phyloP scores from a whole-genome alignment of 306 rosid genomes.

The Alnus glutinosa region DNA sequence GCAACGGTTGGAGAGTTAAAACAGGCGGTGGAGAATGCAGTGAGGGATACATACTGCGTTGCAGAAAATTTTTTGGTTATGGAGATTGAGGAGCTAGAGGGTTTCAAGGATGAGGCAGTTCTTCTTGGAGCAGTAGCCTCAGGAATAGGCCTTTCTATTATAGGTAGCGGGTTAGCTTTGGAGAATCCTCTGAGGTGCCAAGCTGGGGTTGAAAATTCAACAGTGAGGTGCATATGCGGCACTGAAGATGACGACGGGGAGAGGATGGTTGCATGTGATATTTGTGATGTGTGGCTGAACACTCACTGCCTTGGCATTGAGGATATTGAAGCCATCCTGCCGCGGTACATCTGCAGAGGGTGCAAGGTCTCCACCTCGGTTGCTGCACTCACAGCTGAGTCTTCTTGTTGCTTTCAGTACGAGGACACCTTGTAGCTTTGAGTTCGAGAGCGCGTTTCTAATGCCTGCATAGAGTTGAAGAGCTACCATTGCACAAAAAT shows the following conservation, averaged over 20 bases:
- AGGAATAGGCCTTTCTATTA: constrained; percentile 55
- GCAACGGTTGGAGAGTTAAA: constrained; percentile 76
- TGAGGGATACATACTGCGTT: constrained; percentile 80
- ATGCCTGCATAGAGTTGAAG: too few species aligned
- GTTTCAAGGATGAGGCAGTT: constrained; percentile 46
- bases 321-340: constrained; percentile 63
- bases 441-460: too few species aligned
- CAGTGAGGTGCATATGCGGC: constrained; percentile 79
- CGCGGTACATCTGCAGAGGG: constrained; percentile 57
- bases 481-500: too few species aligned
- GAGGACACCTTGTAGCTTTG: too few species aligned
- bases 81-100: constrained; percentile 56
- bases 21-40: constrained; percentile 58
- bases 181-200: constrained; percentile 54
- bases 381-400: too few species aligned
- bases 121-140: constrained; percentile 61
- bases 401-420: too few species aligned
- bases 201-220: constrained; percentile 70
- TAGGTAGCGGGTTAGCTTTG: constrained; percentile 54
- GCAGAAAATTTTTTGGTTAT: constrained; percentile 54
- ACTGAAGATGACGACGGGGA: constrained; percentile 88
- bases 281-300: constrained; percentile 87
- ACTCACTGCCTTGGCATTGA: constrained; percentile 73
- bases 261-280: constrained; percentile 84
- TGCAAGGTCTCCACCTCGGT: constrained; percentile 35